Evolutionary conservation across 768 basidiomycete species (phyloP), one percentile per base, ranked within the genome.

Genomic region (Flagelloscypha sp.): DNA sequence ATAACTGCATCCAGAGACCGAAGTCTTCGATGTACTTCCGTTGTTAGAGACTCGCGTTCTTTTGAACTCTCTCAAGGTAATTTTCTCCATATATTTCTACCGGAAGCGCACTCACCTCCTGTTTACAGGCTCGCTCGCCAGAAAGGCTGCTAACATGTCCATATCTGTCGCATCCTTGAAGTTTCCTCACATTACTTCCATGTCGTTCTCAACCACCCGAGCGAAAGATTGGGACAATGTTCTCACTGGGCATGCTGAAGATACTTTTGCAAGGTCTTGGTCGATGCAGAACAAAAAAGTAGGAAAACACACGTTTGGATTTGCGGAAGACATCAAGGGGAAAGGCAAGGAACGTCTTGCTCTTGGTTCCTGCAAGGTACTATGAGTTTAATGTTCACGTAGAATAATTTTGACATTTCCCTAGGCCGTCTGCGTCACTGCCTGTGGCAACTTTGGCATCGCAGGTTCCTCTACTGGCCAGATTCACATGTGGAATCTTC

Each of bases 201-300:
- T 98, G 6, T 76, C 89, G 1, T 83, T 78, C 55, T 90, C 89
- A 1, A 69, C 77, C 1, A 67, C 81, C 1, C 74, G 92, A 18
- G 70, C 85, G 7, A 94, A 90, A 55, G 93, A 99, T 44, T 99
- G 95, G 95, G 94, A 98, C 50, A 92, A 98, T 49, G 81, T 98
- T 28, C 55, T 99, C 5, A 92, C 93, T n/a, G 76, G 77, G 0
- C 93, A 97, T 54, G 63, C 73, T 1, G 87, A 89, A 30, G 92
- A 94, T 47, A 67, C 74, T 3, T 71, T 80, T 37, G 84, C 84
- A 2, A 70, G 94, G 23, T 83, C 88, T 15, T 99, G 94, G 94
- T 79, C 77, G 3, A 84, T 89, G 55, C 65, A 74, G 39, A 76
- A 79, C 44, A 94, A 94, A 61, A 70, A 75, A 34, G 49, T 87